Conservation (phyloP, 2,329 filamentous ascomycete species). For the Epichloe brachyelytri region DNA sequence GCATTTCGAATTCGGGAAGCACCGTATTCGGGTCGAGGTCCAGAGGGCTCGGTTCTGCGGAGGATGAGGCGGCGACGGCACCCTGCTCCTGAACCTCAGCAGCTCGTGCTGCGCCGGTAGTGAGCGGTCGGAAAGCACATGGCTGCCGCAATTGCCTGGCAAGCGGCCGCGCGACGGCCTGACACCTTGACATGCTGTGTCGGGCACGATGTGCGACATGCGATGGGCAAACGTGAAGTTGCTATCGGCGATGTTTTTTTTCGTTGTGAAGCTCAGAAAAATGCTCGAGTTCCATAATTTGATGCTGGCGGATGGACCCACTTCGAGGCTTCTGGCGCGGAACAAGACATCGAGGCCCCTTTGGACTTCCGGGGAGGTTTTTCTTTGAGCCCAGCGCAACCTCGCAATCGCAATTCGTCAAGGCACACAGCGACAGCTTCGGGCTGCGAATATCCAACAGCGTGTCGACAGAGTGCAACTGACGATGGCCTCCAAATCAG, state of each 20-base stretch:
- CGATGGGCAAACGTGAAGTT: not conserved
- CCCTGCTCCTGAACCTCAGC: conserved; percentile 14
- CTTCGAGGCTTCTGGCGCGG: conserved; percentile 13
- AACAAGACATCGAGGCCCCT: conserved; percentile 11
- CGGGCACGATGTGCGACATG: not conserved
- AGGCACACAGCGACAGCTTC: conserved; percentile 6
- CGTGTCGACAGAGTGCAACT: not conserved
- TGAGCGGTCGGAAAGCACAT: conserved; percentile 24
- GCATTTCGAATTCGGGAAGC: conserved; percentile 39
- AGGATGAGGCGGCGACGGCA: conserved; percentile 3
- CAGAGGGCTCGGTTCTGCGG: conserved; percentile 21
- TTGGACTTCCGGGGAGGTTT: no score
- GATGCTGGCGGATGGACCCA: conserved; percentile 10
- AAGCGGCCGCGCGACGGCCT: conserved; percentile 44
- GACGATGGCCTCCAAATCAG: conserved; percentile 20
- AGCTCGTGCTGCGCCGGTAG: conserved; percentile 19
- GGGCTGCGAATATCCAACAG: not conserved
- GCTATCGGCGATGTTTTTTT: not conserved
- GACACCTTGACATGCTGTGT: conserved; percentile 42
- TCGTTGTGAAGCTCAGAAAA: not conserved
- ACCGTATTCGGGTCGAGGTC: conserved; percentile 57
- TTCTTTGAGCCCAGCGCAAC: not conserved
- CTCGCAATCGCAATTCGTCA: conserved; percentile 3
- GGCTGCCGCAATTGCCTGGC: conserved; percentile 36
- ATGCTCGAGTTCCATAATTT: conserved; percentile 3